Conservation (phyloP, 495 filamentous ascomycete species). For the Alectoria sarmentosa region DNA sequence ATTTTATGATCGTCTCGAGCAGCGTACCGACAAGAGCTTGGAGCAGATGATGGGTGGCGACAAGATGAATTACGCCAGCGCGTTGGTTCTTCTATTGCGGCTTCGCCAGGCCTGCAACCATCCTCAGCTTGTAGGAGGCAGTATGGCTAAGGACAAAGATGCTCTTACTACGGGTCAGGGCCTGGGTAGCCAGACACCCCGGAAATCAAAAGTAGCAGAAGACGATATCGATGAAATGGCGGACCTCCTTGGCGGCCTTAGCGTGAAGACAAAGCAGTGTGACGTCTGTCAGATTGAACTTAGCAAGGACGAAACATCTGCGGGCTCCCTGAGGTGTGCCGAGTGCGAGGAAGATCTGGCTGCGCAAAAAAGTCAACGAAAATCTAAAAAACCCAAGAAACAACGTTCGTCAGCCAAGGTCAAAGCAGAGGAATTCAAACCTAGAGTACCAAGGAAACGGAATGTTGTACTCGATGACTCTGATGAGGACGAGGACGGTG, state of each 20-base stretch:
- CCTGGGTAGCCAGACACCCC: slow-evolving; percentile 35
- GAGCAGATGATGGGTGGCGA: slow-evolving; percentile 76
- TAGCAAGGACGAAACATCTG: slow-evolving; percentile 46
- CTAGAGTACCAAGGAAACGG: slow-evolving; percentile 44
- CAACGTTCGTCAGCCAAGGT: slow-evolving; percentile 28
- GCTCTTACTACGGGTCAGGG: slow-evolving; percentile 59
- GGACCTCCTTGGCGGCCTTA: slow-evolving; percentile 75
- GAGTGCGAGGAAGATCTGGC: slow-evolving; percentile 66
- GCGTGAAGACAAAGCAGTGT: slow-evolving; percentile 74
- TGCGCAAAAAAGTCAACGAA: slow-evolving; percentile 36
- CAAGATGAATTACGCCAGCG: slow-evolving; percentile 71
- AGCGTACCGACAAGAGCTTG: slow-evolving; percentile 75
- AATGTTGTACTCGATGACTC: slow-evolving; percentile 55
- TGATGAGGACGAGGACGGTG: slow-evolving; percentile 61
- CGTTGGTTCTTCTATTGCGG: slow-evolving; percentile 80
- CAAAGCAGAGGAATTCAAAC: slow-evolving; percentile 26
- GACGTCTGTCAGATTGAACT: slow-evolving; percentile 79
- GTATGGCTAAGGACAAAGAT: slow-evolving; percentile 80
- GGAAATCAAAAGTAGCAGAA: slow-evolving; percentile 39
- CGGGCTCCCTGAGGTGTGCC: slow-evolving; percentile 57
- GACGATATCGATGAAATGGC: slow-evolving; percentile 76
- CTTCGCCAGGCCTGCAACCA: slow-evolving; percentile 93
- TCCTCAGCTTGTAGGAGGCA: slow-evolving; percentile 74
- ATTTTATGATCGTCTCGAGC: slow-evolving; percentile 80
- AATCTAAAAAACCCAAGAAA: slow-evolving; percentile 43